These are phyloP conservation scores for Podosphaera aphanis DNA, from an alignment of 2,329 filamentous ascomycete species.

Conservation along the genomic window DNA sequence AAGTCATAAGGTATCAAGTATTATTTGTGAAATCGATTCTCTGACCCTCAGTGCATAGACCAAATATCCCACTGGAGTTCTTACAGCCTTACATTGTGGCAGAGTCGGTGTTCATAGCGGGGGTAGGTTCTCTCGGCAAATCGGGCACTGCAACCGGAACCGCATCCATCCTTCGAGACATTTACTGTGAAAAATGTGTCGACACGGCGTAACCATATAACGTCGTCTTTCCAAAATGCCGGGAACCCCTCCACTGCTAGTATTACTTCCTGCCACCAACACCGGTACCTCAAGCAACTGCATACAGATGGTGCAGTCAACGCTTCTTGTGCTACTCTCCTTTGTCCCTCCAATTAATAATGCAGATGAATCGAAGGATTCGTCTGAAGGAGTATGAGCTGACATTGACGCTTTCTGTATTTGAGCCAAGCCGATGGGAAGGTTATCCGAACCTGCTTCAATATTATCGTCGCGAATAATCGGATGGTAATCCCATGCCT, in stretches of 20 bases:
- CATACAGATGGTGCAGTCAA: constrained; percentile 90
- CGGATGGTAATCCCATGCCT: constrained; percentile 87
- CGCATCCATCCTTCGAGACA: constrained; percentile 95
- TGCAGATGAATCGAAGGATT: constrained; percentile 1
- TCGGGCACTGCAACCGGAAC: constrained; percentile 79
- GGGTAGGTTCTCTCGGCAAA: constrained; percentile 74
- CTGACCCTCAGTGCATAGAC: neutral
- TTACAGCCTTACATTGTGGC: neutral
- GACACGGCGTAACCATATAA: constrained; percentile 95
- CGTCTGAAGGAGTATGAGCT: constrained; percentile 6
- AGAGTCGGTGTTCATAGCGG: constrained; percentile 32
- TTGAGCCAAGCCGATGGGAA: constrained; percentile 51
- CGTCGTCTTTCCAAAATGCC: constrained; percentile 54
- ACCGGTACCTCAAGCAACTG: constrained; percentile 79
- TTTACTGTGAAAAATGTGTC: constrained; percentile 80
- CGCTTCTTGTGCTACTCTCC: constrained; percentile 25
- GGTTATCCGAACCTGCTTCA: constrained; percentile 39
- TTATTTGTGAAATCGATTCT: neutral
- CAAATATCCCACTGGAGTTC: neutral
- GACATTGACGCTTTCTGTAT: constrained; percentile 10
- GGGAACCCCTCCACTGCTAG: constrained; percentile 25
- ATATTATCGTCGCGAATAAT: constrained; percentile 61
- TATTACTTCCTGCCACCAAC: constrained; percentile 31
- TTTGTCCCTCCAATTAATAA: constrained; percentile 17
- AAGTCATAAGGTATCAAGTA: neutral